phyloP scores from a whole-genome alignment of 2,329 filamentous ascomycete species.

The Clarireedia sp. region DNA sequence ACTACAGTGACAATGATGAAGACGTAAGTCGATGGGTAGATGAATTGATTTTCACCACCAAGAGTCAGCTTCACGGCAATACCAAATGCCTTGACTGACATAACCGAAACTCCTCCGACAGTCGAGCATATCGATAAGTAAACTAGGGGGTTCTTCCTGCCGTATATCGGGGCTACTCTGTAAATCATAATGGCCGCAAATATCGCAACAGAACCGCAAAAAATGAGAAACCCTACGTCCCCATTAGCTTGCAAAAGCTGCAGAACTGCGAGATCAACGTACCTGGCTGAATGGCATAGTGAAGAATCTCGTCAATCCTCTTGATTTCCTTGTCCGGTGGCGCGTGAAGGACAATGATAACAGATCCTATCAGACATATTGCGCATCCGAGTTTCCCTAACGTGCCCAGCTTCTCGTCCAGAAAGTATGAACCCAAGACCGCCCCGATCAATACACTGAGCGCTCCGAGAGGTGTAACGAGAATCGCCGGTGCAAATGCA shows the following conservation, averaged over 20 bases:
- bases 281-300: slow-evolving; percentile 89
- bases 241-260: slow-evolving; percentile 8
- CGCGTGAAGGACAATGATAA: slow-evolving; percentile 95
- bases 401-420: slow-evolving; percentile 82
- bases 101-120: slow-evolving; percentile 93
- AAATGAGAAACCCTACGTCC: slow-evolving; percentile 67
- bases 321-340: slow-evolving; percentile 87
- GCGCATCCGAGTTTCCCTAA: slow-evolving; percentile 92
- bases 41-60: slow-evolving; percentile 89
- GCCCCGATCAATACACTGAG: slow-evolving; percentile 92
- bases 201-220: slow-evolving; percentile 68
- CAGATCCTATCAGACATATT: slow-evolving; percentile 89
- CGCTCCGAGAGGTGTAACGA: slow-evolving; percentile 90
- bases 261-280: slow-evolving; percentile 26
- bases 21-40: slow-evolving; percentile 90
- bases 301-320: slow-evolving; percentile 84
- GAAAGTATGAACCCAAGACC: slow-evolving; percentile 88
- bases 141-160: slow-evolving; percentile 91
- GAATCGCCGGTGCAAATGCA: slow-evolving; percentile 95
- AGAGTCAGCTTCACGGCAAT: slow-evolving; percentile 95
- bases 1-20: slow-evolving; percentile 89
- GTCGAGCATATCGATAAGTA: slow-evolving; percentile 98
- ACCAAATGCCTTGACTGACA: slow-evolving; percentile 98
- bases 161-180: slow-evolving; percentile 78
- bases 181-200: slow-evolving; percentile 97